Evolutionary conservation across 2,329 filamentous ascomycete genomes (phyloP).

Genomic region (Ceratocystis harringtonii): DNA sequence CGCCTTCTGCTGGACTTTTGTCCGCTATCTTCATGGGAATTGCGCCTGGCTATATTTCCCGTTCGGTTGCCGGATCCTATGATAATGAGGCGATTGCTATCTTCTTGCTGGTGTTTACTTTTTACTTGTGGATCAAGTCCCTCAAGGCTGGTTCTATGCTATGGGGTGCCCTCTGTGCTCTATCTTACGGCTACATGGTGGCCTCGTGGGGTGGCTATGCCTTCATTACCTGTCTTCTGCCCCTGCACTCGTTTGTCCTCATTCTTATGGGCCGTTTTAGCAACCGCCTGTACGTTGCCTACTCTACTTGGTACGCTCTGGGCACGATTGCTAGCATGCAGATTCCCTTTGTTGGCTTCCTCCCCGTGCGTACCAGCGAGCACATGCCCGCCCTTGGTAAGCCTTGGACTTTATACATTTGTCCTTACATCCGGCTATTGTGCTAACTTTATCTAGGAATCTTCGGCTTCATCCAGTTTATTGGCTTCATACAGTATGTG

Average conservation of each 20-base stretch:
- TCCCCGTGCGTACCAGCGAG: conserved; percentile 91
- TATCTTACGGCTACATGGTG: conserved; percentile 99
- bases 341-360: conserved; percentile 94
- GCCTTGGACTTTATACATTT: conserved; percentile 21
- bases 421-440: neutral
- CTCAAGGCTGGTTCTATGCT: conserved; percentile 92
- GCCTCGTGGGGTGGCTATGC: conserved; percentile 99
- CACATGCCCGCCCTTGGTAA: conserved; percentile 92
- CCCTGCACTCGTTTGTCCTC: conserved; percentile 83
- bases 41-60: conserved; percentile 89
- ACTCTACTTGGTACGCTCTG: conserved; percentile 94
- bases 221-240: conserved; percentile 95
- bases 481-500: conserved; percentile 83
- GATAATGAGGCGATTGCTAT: conserved; percentile 99
- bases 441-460: conserved; percentile 44
- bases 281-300: conserved; percentile 84
- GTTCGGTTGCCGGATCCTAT: conserved; percentile 95
- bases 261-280: conserved; percentile 96
- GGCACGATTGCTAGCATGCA: conserved; percentile 98
- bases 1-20: conserved; percentile 83
- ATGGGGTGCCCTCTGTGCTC: conserved; percentile 84
- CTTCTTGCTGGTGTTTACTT: conserved; percentile 95
- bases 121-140: conserved; percentile 98
- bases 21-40: conserved; percentile 97
- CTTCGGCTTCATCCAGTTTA: conserved; percentile 86